These are phyloP conservation scores for Desmodesmus armatus DNA, from an alignment of 139 green algal genomes.

Conservation along the genomic window DNA sequence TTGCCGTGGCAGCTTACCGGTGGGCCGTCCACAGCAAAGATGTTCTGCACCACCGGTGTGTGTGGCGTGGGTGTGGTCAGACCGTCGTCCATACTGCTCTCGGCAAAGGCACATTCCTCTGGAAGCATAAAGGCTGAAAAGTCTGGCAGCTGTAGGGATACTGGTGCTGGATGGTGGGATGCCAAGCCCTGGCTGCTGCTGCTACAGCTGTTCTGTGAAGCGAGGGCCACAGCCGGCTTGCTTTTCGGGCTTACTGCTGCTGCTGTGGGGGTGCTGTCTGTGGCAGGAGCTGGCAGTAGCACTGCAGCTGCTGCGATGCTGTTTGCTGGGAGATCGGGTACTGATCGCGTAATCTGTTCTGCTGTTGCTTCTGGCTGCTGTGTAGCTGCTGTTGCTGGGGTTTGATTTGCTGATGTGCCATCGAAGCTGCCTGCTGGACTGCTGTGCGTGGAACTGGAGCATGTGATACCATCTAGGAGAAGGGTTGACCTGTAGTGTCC, in stretches of 20 bases:
- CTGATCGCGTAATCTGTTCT: not conserved
- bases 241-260: too few species aligned
- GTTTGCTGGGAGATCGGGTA: not conserved
- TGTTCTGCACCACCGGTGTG: not conserved
- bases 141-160: not conserved
- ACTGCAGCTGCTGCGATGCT: too few species aligned
- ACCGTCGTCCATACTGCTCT: slow-evolving; percentile 9
- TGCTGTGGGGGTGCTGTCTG: too few species aligned
- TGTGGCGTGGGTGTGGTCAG: slow-evolving; percentile 15
- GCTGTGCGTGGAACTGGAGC: too few species aligned
- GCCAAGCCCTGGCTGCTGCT: not conserved
- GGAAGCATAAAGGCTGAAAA: slow-evolving; percentile 35
- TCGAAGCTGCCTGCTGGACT: slow-evolving; percentile 10
- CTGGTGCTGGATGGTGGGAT: not conserved
- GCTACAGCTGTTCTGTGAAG: too few species aligned
- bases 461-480: too few species aligned
- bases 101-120: slow-evolving; percentile 16
- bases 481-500: too few species aligned
- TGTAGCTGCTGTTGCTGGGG: not conserved
- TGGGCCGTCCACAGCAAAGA: slow-evolving; percentile 8
- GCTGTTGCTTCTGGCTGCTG: not conserved
- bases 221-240: too few species aligned
- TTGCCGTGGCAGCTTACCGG: slow-evolving; percentile 10
- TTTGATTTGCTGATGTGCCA: slow-evolving; percentile 2
- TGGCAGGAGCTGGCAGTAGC: too few species aligned